Evolutionary conservation across 371 early-diverging fungal genomes (phyloP).

Genomic region (Coemansia sp.): DNA sequence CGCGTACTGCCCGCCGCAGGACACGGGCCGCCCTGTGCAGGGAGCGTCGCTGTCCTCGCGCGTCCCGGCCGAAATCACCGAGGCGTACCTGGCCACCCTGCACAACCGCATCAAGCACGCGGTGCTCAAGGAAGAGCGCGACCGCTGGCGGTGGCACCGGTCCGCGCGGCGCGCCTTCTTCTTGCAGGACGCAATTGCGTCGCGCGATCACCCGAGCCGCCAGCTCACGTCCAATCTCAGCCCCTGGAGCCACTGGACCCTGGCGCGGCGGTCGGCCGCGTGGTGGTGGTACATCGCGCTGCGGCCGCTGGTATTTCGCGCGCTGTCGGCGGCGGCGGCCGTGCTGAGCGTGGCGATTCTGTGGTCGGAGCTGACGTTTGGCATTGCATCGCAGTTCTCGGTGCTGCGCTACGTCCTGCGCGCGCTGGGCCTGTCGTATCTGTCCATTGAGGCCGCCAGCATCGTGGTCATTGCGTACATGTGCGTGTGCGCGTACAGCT

Average conservation of each 20-base stretch:
- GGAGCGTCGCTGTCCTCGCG: constrained; percentile 8
- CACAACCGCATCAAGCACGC: constrained; percentile 46
- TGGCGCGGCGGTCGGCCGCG: constrained; percentile 51
- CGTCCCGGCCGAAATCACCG: constrained; percentile 32
- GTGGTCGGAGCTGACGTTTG: constrained; percentile 92
- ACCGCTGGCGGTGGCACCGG: constrained; percentile 49
- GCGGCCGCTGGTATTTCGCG: constrained; percentile 63
- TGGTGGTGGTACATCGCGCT: constrained; percentile 86
- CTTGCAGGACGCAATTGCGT: constrained; percentile 50
- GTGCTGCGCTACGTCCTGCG: constrained; percentile 35
- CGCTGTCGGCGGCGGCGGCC: constrained; percentile 61
- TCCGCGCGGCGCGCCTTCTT: constrained; percentile 47
- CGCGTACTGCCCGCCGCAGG: constrained; percentile 20
- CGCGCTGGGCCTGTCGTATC: constrained; percentile 35
- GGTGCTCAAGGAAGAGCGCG: constrained; percentile 44
- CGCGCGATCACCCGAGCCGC: constrained; percentile 33
- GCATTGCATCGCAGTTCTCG: constrained; percentile 52
- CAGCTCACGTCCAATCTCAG: constrained; percentile 56
- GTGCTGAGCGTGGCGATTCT: constrained; percentile 70
- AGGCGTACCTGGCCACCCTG: constrained; percentile 36
- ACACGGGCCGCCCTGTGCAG: constrained; percentile 7
- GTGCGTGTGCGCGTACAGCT: constrained; percentile 87
- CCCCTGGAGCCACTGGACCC: constrained; percentile 40
- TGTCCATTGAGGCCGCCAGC: constrained; percentile 57
- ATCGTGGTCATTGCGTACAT: constrained; percentile 82